A percentile compares a stretch with the other conserved stretches of the same genome.
Conservation (phyloP, 2,329 filamentous ascomycete species). For the Hyphodiscus sp. region DNA sequence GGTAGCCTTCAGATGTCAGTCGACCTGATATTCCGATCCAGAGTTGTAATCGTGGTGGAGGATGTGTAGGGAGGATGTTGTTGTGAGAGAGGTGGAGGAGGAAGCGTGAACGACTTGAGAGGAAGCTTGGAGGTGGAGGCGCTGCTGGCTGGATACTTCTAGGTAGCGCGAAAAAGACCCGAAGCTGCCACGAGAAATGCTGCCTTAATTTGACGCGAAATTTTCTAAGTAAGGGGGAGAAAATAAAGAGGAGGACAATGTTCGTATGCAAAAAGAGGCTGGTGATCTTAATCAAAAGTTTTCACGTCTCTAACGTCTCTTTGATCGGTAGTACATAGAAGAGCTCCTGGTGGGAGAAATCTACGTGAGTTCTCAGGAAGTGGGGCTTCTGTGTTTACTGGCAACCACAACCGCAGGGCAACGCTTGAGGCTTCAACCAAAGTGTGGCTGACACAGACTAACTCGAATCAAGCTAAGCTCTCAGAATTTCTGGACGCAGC, state of each 20-base stretch:
- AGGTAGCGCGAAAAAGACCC: constrained; percentile 15
- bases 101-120: constrained; percentile 20
- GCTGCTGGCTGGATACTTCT: constrained; percentile 20
- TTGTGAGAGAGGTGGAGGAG: constrained; percentile 22
- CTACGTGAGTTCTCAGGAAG: neutral
- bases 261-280: neutral
- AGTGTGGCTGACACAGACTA: neutral
- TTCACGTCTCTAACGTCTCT: neutral
- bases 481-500: constrained; percentile 6
- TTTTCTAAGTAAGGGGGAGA: constrained; percentile 1
- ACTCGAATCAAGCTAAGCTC: neutral
- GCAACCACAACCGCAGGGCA: neutral
- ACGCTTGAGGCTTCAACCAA: neutral
- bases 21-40: constrained; percentile 4
- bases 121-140: constrained; percentile 16
- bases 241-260: neutral
- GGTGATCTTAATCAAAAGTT: neutral
- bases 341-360: neutral
- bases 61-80: constrained; percentile 29
- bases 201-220: constrained; percentile 6
- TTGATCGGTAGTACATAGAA: neutral
- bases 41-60: constrained; percentile 20
- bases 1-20: constrained; percentile 11
- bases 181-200: neutral
- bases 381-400: neutral